These are phyloP conservation scores for Clonostachys solani DNA, from an alignment of 2,329 filamentous ascomycete species.

Conservation along the genomic window DNA sequence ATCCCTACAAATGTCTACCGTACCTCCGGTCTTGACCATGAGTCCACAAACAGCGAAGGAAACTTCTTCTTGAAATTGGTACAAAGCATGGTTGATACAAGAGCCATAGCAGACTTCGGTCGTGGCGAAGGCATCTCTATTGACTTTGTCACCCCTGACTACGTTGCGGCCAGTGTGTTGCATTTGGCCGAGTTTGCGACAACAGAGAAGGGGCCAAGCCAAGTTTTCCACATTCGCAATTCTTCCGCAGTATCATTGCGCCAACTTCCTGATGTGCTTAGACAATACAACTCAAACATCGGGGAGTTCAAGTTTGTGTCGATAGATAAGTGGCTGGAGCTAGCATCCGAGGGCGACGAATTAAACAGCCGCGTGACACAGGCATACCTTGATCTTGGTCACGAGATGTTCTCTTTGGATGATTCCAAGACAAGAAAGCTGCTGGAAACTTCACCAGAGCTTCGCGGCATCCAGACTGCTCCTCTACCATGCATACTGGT, in stretches of 20 bases:
- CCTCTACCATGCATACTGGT: too few species aligned
- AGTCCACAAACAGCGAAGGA: neutral
- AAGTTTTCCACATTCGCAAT: neutral
- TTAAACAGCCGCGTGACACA: neutral
- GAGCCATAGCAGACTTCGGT: neutral
- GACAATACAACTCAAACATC: neutral
- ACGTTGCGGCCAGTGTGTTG: neutral
- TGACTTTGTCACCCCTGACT: neutral
- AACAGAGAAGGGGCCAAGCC: neutral
- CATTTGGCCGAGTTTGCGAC: neutral
- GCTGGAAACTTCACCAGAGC: neutral
- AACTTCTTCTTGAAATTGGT: neutral
- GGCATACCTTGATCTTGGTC: neutral
- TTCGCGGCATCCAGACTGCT: too few species aligned
- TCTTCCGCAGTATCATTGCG: neutral
- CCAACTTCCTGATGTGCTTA: neutral
- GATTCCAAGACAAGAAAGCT: neutral
- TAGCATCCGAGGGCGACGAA: neutral
- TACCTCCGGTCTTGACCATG: neutral
- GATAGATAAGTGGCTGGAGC: neutral
- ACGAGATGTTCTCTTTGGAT: neutral
- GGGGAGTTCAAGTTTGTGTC: neutral
- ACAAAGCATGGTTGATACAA: neutral
- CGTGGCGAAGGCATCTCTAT: neutral
- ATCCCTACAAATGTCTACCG: constrained; percentile 12